These are phyloP conservation scores for Colletotrichum sp. DNA, from an alignment of 2,329 filamentous ascomycete genomes.

Conservation along the genomic window DNA sequence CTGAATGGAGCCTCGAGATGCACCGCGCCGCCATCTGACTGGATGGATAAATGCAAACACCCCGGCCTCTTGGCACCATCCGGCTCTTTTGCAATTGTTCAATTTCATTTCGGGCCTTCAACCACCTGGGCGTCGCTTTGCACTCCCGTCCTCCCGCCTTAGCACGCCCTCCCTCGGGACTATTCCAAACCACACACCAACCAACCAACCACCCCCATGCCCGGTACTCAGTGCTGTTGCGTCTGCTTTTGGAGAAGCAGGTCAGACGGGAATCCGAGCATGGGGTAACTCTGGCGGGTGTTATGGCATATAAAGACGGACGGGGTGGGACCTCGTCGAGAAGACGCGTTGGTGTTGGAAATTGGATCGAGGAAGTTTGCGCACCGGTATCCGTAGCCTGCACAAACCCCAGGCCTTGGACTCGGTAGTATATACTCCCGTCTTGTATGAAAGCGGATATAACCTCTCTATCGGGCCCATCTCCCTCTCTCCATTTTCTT, in stretches of 20 bases:
- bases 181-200: not conserved
- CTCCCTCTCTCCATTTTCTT: not conserved
- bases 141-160: constrained; percentile 17
- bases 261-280: not conserved
- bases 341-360: not conserved
- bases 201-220: not conserved
- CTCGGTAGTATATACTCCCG: constrained; percentile 4
- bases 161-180: not conserved
- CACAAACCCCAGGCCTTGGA: not conserved
- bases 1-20: not conserved
- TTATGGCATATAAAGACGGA: not conserved
- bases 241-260: not conserved
- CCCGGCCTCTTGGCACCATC: not conserved
- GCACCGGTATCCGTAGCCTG: not conserved
- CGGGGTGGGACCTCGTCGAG: not conserved
- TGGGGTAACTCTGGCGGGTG: not conserved
- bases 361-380: not conserved
- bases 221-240: not conserved
- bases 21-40: not conserved
- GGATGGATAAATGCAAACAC: constrained; percentile 17
- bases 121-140: constrained; percentile 3
- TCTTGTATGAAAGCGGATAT: not conserved
- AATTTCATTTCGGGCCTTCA: constrained; percentile 21
- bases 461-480: not conserved
- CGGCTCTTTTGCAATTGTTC: not conserved